Percentiles rank a stretch among this genome's conserved stretches.
Evolutionary conservation across 208 protist species (phyloP).

Genomic region (Trypanosoma cruzi): DNA sequence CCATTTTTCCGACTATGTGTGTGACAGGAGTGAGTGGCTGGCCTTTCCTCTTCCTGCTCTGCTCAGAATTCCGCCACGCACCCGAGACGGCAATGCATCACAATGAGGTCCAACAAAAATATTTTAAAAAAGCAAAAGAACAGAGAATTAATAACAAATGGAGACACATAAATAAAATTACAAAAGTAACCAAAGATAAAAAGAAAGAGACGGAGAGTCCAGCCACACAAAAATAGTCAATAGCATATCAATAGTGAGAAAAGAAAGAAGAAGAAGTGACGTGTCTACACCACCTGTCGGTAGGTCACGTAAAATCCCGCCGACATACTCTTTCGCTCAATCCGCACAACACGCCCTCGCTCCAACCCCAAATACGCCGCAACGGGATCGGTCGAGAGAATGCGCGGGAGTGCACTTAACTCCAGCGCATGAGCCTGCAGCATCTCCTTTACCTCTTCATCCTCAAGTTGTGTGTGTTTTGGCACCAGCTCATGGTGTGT

Average conservation of each 20-base stretch:
- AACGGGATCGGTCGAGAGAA: slow-evolving; percentile 96
- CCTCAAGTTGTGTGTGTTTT: slow-evolving; percentile 91
- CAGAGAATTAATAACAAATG: background rate
- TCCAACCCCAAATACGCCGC: slow-evolving; percentile 95
- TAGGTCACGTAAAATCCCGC: slow-evolving; percentile 99
- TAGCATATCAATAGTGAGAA: background rate
- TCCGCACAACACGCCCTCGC: slow-evolving; percentile 95
- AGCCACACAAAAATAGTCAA: background rate
- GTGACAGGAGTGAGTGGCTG: background rate
- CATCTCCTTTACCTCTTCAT: slow-evolving; percentile 87
- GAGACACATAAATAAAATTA: too few relatives aligned
- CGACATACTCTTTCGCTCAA: slow-evolving; percentile 96
- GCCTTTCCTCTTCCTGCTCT: background rate
- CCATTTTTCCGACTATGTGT: slow-evolving; percentile 37
- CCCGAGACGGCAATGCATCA: background rate
- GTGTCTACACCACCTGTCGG: slow-evolving; percentile 92
- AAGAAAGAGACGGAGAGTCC: background rate
- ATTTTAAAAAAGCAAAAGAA: background rate
- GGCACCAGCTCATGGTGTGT: slow-evolving; percentile 98
- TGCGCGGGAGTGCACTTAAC: slow-evolving; percentile 95
- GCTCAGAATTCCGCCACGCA: background rate
- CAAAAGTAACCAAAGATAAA: too few relatives aligned
- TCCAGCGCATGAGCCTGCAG: slow-evolving; percentile 93
- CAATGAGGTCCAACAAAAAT: background rate
- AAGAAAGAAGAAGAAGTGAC: background rate